phyloP scores from a whole-genome alignment of 768 basidiomycete species.

The Hygrophoropsis aurantiaca region DNA sequence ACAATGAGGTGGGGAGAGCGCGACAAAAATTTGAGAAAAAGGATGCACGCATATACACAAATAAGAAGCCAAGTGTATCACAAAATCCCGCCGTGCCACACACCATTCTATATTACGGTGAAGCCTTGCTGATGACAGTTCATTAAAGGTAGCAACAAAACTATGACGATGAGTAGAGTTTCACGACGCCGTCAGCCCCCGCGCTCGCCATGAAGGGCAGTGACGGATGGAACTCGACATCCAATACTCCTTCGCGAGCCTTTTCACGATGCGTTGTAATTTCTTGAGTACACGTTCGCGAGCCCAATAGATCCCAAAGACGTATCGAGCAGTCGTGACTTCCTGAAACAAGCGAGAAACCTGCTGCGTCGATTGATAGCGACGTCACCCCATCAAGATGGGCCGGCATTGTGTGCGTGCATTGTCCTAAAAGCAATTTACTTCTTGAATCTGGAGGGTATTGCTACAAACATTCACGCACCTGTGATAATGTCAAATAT shows the following conservation, averaged over 20 bases:
- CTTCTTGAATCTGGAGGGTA: no score
- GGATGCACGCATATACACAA: neutral
- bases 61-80: conserved; percentile 7
- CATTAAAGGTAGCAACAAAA: conserved; percentile 16
- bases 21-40: neutral
- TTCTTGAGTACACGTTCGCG: conserved; percentile 84
- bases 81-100: conserved; percentile 25
- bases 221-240: conserved; percentile 80
- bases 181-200: conserved; percentile 94
- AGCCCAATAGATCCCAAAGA: conserved; percentile 89
- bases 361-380: conserved; percentile 82
- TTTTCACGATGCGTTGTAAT: conserved; percentile 87
- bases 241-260: conserved; percentile 87
- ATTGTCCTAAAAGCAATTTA: conserved; percentile 57
- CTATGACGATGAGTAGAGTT: conserved; percentile 86
- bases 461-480: conserved; percentile 33
- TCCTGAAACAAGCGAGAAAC: conserved; percentile 84
- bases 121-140: conserved; percentile 7
- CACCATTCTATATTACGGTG: conserved; percentile 19
- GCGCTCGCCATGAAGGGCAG: conserved; percentile 89
- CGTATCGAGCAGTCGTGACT: conserved; percentile 93
- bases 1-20: conserved; percentile 2
- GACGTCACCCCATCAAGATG: conserved; percentile 93
- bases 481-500: conserved; percentile 85
- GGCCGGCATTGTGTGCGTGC: conserved; percentile 86